Conservation (phyloP, 306 rosid species). For the Rosa multiflora region DNA sequence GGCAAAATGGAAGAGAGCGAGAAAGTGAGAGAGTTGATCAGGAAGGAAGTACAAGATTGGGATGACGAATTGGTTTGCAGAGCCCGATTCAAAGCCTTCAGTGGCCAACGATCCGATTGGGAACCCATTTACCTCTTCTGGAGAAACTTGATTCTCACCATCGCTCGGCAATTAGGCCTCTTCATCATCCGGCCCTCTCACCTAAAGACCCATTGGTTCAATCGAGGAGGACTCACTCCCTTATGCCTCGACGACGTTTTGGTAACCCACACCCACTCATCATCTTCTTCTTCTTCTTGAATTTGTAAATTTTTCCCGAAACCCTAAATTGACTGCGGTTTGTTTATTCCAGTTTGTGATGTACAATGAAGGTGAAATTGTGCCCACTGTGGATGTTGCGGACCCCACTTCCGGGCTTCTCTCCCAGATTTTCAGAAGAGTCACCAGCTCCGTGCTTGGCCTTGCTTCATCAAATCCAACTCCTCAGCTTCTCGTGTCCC, state of each 20-base stretch:
- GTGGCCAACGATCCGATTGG: conserved; percentile 90
- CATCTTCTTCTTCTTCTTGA: background rate
- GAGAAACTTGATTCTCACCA: conserved; percentile 57
- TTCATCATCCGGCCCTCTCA: conserved; percentile 53
- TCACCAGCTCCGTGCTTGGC: conserved; percentile 39
- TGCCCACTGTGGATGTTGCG: conserved; percentile 46
- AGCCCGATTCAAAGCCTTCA: conserved; percentile 84
- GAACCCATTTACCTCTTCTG: conserved; percentile 65
- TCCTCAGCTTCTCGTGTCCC: conserved; percentile 32
- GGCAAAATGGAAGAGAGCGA: conserved; percentile 39
- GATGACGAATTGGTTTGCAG: conserved; percentile 52
- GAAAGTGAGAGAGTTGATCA: conserved; percentile 50
- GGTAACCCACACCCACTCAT: conserved; percentile 43
- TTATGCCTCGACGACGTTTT: conserved; percentile 70
- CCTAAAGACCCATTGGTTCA: conserved; percentile 69
- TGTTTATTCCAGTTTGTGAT: conserved; percentile 55
- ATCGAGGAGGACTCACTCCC: conserved; percentile 79
- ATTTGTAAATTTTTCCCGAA: background rate
- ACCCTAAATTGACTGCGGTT: conserved; percentile 10
- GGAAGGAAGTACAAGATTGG: conserved; percentile 63
- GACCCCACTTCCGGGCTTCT: conserved; percentile 61
- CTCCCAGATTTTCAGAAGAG: conserved; percentile 44
- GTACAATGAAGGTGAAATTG: conserved; percentile 70
- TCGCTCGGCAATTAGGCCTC: conserved; percentile 52
- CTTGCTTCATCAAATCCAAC: conserved; percentile 19